Percentiles rank a stretch among this genome's conserved stretches.
Evolutionary conservation across 2,329 filamentous ascomycete species (phyloP).

Genomic region (Thielaviopsis ethacetica): DNA sequence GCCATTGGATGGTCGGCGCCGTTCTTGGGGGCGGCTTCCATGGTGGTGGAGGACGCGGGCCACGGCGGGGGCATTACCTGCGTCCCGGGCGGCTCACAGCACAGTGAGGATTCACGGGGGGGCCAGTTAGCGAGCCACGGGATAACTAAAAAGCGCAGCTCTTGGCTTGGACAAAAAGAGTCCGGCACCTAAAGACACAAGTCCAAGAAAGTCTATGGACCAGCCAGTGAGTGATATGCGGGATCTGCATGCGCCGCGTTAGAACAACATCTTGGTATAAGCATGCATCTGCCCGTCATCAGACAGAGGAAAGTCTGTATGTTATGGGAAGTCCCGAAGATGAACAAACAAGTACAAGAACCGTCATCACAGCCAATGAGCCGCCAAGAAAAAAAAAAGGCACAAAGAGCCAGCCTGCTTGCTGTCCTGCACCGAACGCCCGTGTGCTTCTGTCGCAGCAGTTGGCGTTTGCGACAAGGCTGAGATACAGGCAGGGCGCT

Average conservation of each 20-base stretch:
- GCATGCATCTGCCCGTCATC: too few relatives aligned
- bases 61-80: not conserved
- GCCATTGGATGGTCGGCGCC: conserved; percentile 28
- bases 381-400: not conserved
- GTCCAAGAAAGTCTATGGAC: not conserved
- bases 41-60: conserved; percentile 9
- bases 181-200: not conserved
- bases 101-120: too few relatives aligned
- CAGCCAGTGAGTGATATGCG: not conserved
- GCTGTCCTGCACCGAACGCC: not conserved
- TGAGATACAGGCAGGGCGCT: not conserved
- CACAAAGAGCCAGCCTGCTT: not conserved
- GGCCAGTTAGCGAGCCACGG: too few relatives aligned
- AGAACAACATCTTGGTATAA: not conserved
- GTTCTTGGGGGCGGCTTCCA: conserved; percentile 22
- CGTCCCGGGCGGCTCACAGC: not conserved
- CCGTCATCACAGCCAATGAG: not conserved
- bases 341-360: not conserved
- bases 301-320: not conserved
- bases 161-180: too few relatives aligned
- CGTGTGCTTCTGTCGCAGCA: not conserved
- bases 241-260: not conserved
- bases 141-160: too few relatives aligned
- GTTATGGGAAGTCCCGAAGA: too few relatives aligned
- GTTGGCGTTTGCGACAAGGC: conserved; percentile 10